A percentile compares a stretch with the other conserved stretches of the same genome.
These are phyloP conservation scores for Kregervanrija fluxuum DNA, from an alignment of 805 yeast genomes.

Conservation along the genomic window DNA sequence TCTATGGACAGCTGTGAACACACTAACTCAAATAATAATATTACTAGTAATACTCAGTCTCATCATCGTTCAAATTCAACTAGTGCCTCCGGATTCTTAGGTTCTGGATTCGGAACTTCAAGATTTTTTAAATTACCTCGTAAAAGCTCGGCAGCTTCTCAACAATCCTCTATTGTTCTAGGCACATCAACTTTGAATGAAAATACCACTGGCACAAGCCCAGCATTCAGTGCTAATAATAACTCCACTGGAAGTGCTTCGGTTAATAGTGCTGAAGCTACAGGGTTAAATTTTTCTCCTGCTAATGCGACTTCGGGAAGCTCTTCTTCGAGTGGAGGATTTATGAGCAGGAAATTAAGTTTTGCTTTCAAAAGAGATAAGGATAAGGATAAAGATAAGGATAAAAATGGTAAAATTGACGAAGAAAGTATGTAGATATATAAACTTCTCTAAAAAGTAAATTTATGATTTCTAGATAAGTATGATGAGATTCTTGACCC, in stretches of 20 bases:
- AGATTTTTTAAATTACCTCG: slow-evolving; percentile 23
- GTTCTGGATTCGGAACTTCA: slow-evolving; percentile 16
- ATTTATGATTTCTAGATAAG: too few species aligned
- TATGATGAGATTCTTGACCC: too few species aligned
- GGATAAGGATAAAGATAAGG: slow-evolving; percentile 21
- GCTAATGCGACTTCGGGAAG: too few species aligned
- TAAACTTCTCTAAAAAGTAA: too few species aligned
- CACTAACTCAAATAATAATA: background rate
- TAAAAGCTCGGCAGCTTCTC: slow-evolving; percentile 5
- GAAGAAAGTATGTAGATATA: too few species aligned
- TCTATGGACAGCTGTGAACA: too few species aligned
- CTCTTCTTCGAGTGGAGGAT: background rate
- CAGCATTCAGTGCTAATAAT: too few species aligned
- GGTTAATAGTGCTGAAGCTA: slow-evolving; percentile 5
- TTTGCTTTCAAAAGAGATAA: slow-evolving; percentile 25
- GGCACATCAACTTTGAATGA: background rate
- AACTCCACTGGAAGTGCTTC: background rate
- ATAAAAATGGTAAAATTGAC: slow-evolving; percentile 1
- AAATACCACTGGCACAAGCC: too few species aligned
- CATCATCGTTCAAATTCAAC: background rate
- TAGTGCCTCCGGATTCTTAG: slow-evolving; percentile 9
- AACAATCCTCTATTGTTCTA: background rate
- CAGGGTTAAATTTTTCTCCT: too few species aligned
- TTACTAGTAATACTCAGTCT: background rate
- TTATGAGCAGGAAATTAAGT: slow-evolving; percentile 22